A percentile compares a stretch with the other conserved stretches of the same genome.
phyloP scores from a whole-genome alignment of 768 basidiomycete genomes.

The Leccinum uliginosum region DNA sequence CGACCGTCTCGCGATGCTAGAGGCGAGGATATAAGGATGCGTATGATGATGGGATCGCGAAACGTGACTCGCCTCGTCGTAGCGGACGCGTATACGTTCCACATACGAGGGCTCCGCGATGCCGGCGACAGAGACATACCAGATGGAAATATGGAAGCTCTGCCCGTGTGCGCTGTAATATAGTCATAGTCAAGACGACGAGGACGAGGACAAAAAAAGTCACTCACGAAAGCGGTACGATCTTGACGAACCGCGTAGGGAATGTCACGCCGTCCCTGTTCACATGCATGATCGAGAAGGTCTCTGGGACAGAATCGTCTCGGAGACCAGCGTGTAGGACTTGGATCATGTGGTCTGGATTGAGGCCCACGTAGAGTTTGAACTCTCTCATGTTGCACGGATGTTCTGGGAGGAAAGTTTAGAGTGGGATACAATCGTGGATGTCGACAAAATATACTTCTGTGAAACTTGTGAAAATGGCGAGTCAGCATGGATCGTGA shows the following conservation, averaged over 20 bases:
- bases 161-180: conserved; percentile 57
- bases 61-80: conserved; percentile 55
- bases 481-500: background rate
- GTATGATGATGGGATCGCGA: background rate
- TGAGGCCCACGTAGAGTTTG: conserved; percentile 62
- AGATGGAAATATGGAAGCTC: conserved; percentile 76
- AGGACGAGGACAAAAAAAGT: background rate
- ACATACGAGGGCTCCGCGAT: conserved; percentile 54
- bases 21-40: background rate
- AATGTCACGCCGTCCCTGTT: conserved; percentile 56
- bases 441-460: conserved; percentile 22
- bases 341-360: conserved; percentile 64
- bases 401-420: conserved; percentile 47
- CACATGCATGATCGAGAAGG: conserved; percentile 52
- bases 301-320: conserved; percentile 63
- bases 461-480: conserved; percentile 16
- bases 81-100: conserved; percentile 44
- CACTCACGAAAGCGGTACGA: conserved; percentile 69
- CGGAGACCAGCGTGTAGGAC: conserved; percentile 59
- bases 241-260: conserved; percentile 68
- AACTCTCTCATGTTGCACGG: conserved; percentile 87
- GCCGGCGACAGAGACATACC: conserved; percentile 65
- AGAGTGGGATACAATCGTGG: background rate
- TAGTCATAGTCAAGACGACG: background rate
- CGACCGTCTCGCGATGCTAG: conserved; percentile 63